These are phyloP conservation scores for Colletotrichum brevisporum DNA, from an alignment of 2,329 filamentous ascomycete genomes.

Conservation along the genomic window DNA sequence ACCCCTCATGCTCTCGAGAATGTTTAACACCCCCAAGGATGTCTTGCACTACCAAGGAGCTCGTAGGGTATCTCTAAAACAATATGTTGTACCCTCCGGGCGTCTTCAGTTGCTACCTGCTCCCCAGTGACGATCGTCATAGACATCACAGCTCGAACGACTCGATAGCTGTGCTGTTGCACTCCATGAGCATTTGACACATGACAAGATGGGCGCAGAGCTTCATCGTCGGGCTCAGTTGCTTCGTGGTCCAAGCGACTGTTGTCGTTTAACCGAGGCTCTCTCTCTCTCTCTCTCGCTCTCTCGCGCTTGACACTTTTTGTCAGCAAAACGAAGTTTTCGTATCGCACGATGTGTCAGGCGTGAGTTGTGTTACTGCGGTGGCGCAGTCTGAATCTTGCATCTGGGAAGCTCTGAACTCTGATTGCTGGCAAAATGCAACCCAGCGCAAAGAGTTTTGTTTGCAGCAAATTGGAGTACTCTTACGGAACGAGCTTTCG, in stretches of 20 bases:
- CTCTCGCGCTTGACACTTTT: neutral
- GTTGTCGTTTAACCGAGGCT: neutral
- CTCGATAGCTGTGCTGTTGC: too few species aligned
- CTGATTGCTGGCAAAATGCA: too few species aligned
- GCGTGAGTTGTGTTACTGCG: too few species aligned
- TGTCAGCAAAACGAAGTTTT: too few species aligned
- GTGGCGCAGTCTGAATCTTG: too few species aligned
- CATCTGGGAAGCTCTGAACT: too few species aligned
- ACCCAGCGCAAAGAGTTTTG: too few species aligned
- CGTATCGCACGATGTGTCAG: too few species aligned
- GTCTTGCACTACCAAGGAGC: neutral
- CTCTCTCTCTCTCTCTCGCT: neutral
- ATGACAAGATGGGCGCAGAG: constrained; percentile 5
- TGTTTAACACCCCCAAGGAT: neutral
- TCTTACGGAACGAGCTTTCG: constrained; percentile 7
- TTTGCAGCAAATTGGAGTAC: constrained; percentile 2
- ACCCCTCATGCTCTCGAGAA: neutral
- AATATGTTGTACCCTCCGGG: neutral
- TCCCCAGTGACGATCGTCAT: constrained; percentile 3
- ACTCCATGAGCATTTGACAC: neutral
- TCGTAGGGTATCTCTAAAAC: constrained; percentile 1
- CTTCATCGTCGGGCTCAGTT: neutral
- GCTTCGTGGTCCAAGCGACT: neutral
- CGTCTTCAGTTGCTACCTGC: neutral
- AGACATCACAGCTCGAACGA: constrained; percentile 1